Evolutionary conservation across 345 rosid genomes (phyloP), one percentile per base, ranked within the genome.

Genomic region (Gossypium arboreum): DNA sequence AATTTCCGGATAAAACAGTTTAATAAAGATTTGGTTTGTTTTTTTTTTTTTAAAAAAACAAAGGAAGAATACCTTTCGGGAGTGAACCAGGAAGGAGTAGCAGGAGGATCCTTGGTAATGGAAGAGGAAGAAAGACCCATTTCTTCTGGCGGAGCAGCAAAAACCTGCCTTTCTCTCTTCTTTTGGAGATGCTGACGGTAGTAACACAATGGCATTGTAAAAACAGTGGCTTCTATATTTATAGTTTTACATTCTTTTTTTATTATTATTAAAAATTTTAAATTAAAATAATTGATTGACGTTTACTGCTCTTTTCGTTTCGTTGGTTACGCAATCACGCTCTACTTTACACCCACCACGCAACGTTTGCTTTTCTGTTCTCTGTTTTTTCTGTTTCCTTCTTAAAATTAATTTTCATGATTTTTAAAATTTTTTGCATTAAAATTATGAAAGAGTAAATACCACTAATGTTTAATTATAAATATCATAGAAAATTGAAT

Each of bases 81-180:
- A 75, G 86, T 84, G 72, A 86, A 84, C 90, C 90, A 86, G n/a
- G 88, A 78, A 10, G 84, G 88, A 68, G 77, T 12, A 0, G 82
- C 61, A n/a, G 73, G 66, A 15, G 78, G n/a, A 76, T 75, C 79
- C 4, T 60, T 44, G 3, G 67, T 34, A 34, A 5, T 50, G 3
- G 55, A 15, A 3, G 73, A 60, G 18, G 18, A 66, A 44, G 6
- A 34, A 34, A 34, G 51, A 74, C 79, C 79, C 85, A 86, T 86
- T 47, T 55, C 72, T 17, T 27, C 27, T 65, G 16, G 64, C 51
- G 15, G 73, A 50, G 73, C 59, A 50, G 57, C 59, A 12, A 57
- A 47, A 13, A 34, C 7, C 12, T 12, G 9, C 8, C 48, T n/a
- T 9, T 64, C 3, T 68, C 13, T 68, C 72, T 13, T 48, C 43